Base-by-base conservation (phyloP, 2,329 filamentous ascomycete species). In the Exophiala mesophila region DNA sequence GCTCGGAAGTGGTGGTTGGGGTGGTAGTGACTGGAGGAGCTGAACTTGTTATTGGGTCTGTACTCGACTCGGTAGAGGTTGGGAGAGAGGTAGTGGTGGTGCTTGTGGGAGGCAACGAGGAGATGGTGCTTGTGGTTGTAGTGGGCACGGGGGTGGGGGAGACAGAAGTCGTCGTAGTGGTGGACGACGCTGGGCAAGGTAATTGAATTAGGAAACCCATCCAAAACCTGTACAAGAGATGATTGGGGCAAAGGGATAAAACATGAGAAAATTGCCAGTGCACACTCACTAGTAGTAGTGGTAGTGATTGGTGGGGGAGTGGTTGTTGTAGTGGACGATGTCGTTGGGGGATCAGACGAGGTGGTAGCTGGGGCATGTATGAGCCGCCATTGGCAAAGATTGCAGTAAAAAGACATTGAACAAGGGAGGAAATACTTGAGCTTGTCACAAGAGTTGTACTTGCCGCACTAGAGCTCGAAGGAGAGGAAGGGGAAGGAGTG, bases 11-110 rank as follows among this genome's bases (percentile, higher is more conserved):
- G 7, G 39, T 18, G 10, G 38, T 17, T 33, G 41, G 15, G 9
- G 24, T 21, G 15, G 20, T 41, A 21, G 31, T 41, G 31, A 40
- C 36, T 47, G 41, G 30, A 33, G 31, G 18, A 33, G 41, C 31
- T 28, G 48, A 39, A 45, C 17, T 32, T 32, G 41, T 39, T 40
- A 41, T 28, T 96, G 39, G 96, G 80, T 65, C 96, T 95, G 51
- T 84, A 81, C 20, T 43, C 7, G 49, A 41, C 4, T 34, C 32
- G 17, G 15, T 34, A 8, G 32, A 19, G 18, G 31, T 34, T 46
- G 20, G 20, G 32, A 43, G 36, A 40, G 40, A 28, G 35, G 40
- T 47, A 20, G 44, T 35, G 23, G 44, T 42, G 24, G 30, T 35
- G 16, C 4, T 43, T 26, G 43, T 24, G 19, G 47, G 17, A 8